Evolutionary conservation across 768 basidiomycete genomes (phyloP).

Genomic region (Tubosaeta sp.): DNA sequence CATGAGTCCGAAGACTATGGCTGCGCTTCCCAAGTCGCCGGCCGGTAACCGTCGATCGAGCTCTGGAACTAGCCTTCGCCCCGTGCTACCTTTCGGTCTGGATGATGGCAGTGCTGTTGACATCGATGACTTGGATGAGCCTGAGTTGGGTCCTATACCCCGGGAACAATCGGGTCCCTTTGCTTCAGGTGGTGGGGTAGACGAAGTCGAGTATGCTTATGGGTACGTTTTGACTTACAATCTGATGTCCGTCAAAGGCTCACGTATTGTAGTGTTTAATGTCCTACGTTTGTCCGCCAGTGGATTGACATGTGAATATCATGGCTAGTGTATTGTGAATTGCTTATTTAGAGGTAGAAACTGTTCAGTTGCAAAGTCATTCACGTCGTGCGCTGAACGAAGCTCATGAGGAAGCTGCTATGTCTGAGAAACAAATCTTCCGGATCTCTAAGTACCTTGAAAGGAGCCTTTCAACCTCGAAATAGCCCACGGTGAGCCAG

Average conservation of each 20-base stretch:
- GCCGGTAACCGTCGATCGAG: slow-evolving; percentile 78
- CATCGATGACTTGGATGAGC: slow-evolving; percentile 66
- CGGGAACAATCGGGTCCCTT: slow-evolving; percentile 72
- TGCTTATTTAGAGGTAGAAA: too few relatives aligned
- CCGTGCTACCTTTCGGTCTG: slow-evolving; percentile 72
- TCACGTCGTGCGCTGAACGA: too few relatives aligned
- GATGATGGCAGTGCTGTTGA: slow-evolving; percentile 75
- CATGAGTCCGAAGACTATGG: slow-evolving; percentile 95
- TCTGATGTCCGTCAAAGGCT: slow-evolving; percentile 1
- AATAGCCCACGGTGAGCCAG: slow-evolving; percentile 71
- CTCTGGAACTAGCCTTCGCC: slow-evolving; percentile 79
- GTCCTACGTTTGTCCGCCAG: not conserved
- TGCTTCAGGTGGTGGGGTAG: slow-evolving; percentile 75
- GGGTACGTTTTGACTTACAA: slow-evolving; percentile 47
- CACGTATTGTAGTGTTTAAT: slow-evolving; percentile 22
- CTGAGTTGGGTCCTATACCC: slow-evolving; percentile 71
- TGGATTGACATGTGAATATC: not conserved
- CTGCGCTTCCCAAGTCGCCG: slow-evolving; percentile 87
- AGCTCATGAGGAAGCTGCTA: too few relatives aligned
- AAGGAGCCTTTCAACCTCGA: slow-evolving; percentile 57
- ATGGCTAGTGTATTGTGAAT: not conserved
- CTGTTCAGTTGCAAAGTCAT: too few relatives aligned
- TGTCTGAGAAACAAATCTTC: not conserved
- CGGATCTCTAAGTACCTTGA: slow-evolving; percentile 3
- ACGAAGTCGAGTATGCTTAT: slow-evolving; percentile 87